Conservation (phyloP, 2,329 filamentous ascomycete genomes). For the Phyllosticta citriasiana region DNA sequence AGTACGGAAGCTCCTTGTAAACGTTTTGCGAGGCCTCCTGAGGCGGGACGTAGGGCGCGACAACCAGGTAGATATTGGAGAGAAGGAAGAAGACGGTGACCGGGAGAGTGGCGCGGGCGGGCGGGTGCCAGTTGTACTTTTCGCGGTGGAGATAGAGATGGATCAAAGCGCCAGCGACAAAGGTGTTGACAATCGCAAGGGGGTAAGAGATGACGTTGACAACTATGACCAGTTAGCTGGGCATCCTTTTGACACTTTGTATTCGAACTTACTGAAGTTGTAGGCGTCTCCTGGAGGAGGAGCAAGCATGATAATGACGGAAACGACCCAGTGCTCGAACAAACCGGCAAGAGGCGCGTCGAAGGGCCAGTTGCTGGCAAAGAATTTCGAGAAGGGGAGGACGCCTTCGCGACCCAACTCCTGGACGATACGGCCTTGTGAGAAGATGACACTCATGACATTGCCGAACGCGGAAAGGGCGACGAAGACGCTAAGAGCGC, state of each 20-base stretch:
- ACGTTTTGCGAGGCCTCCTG: constrained; percentile 35
- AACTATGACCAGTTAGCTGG: constrained; percentile 2
- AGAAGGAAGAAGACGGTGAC: constrained; percentile 44
- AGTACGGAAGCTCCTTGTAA: constrained; percentile 45
- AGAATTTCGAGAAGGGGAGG: constrained; percentile 53
- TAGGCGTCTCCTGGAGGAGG: constrained; percentile 59
- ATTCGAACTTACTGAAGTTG: constrained; percentile 44
- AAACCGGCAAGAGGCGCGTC: constrained; percentile 52
- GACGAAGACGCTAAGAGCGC: constrained; percentile 54
- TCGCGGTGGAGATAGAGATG: constrained; percentile 35
- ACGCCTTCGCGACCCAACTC: constrained; percentile 57
- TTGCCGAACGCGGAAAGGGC: constrained; percentile 60
- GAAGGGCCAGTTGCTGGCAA: constrained; percentile 54
- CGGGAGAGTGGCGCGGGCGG: constrained; percentile 40
- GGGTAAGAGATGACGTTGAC: constrained; percentile 53
- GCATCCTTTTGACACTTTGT: background rate
- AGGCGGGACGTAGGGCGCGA: constrained; percentile 44
- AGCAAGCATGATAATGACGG: constrained; percentile 55
- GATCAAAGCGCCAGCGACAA: constrained; percentile 40
- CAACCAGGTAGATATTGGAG: constrained; percentile 42
- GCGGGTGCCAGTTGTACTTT: constrained; percentile 39
- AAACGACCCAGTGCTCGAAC: constrained; percentile 55
- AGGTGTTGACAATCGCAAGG: constrained; percentile 45
- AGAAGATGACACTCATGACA: constrained; percentile 58
- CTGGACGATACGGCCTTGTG: constrained; percentile 55